Conservation (phyloP, 768 basidiomycete genomes). For the Lactarius hengduanensis region DNA sequence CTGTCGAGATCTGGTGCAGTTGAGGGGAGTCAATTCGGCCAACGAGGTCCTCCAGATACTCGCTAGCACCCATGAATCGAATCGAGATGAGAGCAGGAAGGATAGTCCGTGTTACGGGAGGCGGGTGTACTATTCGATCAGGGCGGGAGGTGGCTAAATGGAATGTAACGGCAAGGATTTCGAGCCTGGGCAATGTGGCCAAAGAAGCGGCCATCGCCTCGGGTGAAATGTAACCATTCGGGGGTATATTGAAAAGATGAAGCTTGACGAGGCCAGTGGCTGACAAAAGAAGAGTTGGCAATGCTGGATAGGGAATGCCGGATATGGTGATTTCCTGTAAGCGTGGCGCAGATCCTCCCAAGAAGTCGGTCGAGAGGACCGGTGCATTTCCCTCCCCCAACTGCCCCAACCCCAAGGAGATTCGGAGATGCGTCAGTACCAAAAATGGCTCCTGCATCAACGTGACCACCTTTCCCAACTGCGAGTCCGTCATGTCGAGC, state of each 20-base stretch:
- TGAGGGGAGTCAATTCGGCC: background rate
- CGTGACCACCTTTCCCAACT: too few relatives aligned
- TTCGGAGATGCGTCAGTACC: constrained; percentile 41
- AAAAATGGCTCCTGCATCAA: background rate
- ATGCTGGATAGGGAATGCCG: constrained; percentile 21
- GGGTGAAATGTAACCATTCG: too few relatives aligned
- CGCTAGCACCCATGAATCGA: background rate
- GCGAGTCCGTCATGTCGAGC: too few relatives aligned
- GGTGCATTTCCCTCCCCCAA: background rate
- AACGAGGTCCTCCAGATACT: background rate
- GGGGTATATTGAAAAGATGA: too few relatives aligned
- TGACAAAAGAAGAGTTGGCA: too few relatives aligned
- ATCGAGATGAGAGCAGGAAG: background rate
- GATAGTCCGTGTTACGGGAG: background rate
- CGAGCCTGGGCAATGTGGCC: background rate
- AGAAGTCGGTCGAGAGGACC: too few relatives aligned
- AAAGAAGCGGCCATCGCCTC: background rate
- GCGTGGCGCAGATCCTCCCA: constrained; percentile 73
- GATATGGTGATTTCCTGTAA: constrained; percentile 47
- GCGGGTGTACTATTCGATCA: background rate
- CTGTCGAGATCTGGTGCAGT: background rate
- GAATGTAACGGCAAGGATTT: background rate
- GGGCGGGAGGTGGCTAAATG: background rate
- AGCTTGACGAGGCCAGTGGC: too few relatives aligned
- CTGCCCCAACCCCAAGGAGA: constrained; percentile 18